Evolutionary conservation across 176 grass and related monocot genomes (phyloP), one percentile per base, ranked within the genome.

Genomic region (Cymbopogon citratus): DNA sequence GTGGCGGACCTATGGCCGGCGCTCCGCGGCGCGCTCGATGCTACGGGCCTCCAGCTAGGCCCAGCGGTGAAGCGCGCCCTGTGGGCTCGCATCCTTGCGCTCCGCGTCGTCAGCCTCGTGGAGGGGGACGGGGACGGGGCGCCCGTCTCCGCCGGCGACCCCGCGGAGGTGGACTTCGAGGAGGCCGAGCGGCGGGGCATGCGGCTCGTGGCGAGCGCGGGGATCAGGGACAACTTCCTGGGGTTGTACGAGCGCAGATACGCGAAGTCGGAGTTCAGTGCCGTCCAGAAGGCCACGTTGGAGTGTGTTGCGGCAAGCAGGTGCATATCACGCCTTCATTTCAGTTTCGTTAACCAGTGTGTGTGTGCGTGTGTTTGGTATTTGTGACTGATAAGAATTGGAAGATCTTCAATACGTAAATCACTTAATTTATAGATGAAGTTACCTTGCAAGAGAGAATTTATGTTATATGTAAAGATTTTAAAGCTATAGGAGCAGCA

Each of bases 231-330:
- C 71, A 91, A 74, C 85, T 98, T 93, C 72, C 84, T 98, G 25
- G 96, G 96, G 79, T 75, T 98, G 76, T 95, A 95, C 62, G 90
- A 98, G 71, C 88, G 88, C 23, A 91, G 87, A 75, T 87, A 85
- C 44, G 86, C 88, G 3, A 87, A 87, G 39, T 80, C 88, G 4
- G 92, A 98, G 25, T 24, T 98, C 62, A 90, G 90, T 16, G 35
- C 86, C 46, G 80, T 81, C 14, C 92, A 95, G 81, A 94, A 79
- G 84, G 49, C 21, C 1, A 28, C 86, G 9, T 85, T 98, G 21
- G 95, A 98, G 74, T 69, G 75, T 27, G 46, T 98, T 31, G 95
- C 86, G 21, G 88, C 90, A 49, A 90, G 92, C 71, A 98, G 95
- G 95, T 98, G 78, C 25, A 66, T 19, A 24, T 81, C 24, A 44